Evolutionary conservation across 352 stramenopile species (phyloP).

Genomic region (Thalassiosira livingstoniorum): DNA sequence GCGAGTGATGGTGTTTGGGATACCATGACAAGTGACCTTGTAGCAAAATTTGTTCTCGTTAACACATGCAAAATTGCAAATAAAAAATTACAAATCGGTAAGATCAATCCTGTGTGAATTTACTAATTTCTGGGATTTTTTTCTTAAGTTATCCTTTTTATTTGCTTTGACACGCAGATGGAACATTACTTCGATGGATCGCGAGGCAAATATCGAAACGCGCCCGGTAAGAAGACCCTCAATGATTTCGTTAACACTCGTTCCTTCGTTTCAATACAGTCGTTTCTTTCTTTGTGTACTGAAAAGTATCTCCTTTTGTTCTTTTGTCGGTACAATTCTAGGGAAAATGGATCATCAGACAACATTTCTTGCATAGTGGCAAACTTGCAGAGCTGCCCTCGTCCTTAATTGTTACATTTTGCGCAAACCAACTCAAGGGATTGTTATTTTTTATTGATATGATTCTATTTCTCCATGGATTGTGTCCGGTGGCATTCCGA

Average conservation of each 20-base stretch:
- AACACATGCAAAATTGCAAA: constrained; percentile 79
- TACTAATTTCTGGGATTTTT: constrained; percentile 46
- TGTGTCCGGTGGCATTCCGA: too few species aligned
- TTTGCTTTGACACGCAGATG: constrained; percentile 24
- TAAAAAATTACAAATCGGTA: constrained; percentile 58
- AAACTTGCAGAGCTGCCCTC: constrained; percentile 65
- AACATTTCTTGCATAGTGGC: constrained; percentile 81
- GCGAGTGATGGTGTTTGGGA: constrained; percentile 91
- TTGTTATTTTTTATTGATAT: too few species aligned
- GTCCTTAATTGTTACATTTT: too few species aligned
- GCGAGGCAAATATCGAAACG: constrained; percentile 54
- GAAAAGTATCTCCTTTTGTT: too few species aligned
- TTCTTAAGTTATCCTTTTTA: background rate
- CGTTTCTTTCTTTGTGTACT: background rate
- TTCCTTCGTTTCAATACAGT: constrained; percentile 1
- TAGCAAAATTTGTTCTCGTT: constrained; percentile 86
- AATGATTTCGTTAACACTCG: background rate
- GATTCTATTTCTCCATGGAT: too few species aligned
- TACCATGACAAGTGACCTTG: constrained; percentile 89
- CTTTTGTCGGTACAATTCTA: constrained; percentile 17
- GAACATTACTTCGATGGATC: constrained; percentile 63
- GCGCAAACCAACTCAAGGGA: too few species aligned
- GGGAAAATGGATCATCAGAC: constrained; percentile 80
- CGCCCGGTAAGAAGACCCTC: background rate
- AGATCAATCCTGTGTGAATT: constrained; percentile 56